phyloP scores from a whole-genome alignment of 2,329 filamentous ascomycete genomes.

The Calonectria fujianensis region DNA sequence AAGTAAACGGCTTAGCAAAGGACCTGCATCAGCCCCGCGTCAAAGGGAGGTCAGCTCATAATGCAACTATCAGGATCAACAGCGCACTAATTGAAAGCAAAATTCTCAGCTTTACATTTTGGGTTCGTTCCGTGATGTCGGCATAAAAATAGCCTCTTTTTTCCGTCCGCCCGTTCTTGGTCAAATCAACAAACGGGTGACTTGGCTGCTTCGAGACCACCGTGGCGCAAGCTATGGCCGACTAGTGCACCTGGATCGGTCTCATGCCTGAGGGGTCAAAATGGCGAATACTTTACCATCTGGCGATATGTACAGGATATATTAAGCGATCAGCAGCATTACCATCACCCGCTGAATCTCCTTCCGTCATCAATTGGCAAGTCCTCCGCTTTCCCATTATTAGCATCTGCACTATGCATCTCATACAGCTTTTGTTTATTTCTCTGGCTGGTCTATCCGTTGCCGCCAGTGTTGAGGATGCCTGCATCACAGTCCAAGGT shows the following conservation, averaged over 20 bases:
- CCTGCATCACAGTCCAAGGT: background rate
- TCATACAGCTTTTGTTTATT: background rate
- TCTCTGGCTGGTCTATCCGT: background rate
- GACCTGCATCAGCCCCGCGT: background rate
- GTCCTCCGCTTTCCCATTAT: background rate
- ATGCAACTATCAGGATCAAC: background rate
- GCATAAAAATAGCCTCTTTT: background rate
- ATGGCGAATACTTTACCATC: background rate
- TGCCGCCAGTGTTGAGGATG: background rate
- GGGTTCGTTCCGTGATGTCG: background rate
- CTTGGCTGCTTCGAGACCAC: background rate
- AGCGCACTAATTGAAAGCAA: background rate
- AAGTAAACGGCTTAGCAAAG: background rate
- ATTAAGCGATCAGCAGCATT: background rate
- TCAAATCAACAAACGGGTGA: background rate
- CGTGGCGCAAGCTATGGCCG: background rate
- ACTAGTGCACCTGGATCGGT: background rate
- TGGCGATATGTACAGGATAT: background rate
- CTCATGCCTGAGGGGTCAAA: background rate
- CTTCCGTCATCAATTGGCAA: background rate
- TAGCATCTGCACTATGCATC: background rate
- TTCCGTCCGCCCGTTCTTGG: background rate
- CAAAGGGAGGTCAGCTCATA: background rate
- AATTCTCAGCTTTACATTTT: background rate
- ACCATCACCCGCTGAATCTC: too few species aligned